Percentiles rank a stretch among this genome's conserved stretches.
Conservation (phyloP, 1,284 basidiomycete genomes). For the Gymnopus androsaceus region DNA sequence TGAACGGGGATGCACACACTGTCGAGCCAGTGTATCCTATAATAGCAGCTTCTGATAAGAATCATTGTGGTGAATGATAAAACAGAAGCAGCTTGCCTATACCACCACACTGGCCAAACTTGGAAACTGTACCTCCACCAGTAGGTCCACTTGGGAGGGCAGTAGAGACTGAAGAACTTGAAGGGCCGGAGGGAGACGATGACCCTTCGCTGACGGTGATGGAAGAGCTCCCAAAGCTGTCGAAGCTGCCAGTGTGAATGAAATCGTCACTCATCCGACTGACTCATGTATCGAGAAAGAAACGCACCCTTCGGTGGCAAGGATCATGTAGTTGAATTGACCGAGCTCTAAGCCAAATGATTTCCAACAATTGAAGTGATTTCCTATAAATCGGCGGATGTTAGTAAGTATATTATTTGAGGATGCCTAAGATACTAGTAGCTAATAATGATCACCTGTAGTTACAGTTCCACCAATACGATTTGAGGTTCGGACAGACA, state of each 20-base stretch:
- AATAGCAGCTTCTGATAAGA: no score
- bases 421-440: no score
- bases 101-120: slow-evolving; percentile 3
- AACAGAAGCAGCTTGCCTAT: no score
- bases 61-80: no score
- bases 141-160: background rate
- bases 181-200: background rate
- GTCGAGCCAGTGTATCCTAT: slow-evolving; percentile 7
- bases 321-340: slow-evolving; percentile 38
- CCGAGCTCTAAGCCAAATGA: slow-evolving; percentile 18
- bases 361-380: no score
- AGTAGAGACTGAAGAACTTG: background rate
- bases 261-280: no score
- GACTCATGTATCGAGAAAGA: no score
- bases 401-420: no score
- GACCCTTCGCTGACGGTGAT: background rate
- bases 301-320: background rate
- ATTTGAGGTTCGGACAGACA: no score
- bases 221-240: background rate
- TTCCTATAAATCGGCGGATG: no score
- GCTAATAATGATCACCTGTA: no score
- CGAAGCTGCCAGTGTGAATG: background rate
- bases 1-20: slow-evolving; percentile 1
- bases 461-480: no score
- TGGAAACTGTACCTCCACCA: background rate